Evolutionary conservation across 768 basidiomycete genomes (phyloP), one percentile per base, ranked within the genome.

Genomic region (Leccinum broughii): DNA sequence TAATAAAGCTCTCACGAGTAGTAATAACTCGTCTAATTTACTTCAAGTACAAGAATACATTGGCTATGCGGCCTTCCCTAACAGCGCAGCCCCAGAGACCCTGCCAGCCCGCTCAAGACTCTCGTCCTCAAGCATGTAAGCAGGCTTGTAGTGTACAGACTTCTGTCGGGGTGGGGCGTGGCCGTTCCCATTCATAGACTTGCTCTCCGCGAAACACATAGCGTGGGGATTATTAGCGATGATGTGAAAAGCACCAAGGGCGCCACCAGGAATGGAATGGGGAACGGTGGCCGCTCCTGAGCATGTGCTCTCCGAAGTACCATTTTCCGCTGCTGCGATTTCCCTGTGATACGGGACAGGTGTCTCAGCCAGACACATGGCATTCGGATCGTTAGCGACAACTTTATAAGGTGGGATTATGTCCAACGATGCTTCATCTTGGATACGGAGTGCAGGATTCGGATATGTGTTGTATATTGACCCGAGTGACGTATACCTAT

Each of bases 401-500:
- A 71, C 48, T 4, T 66, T 64, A 46, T 70, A 57, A 35, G 67
- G 39, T 30, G 63, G 68, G 52, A 67, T 61, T 52, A 59, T 15
- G 14, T 59, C 68, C 46, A 44, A 37, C 26, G 55, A 32, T 1
- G 44, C n/a, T 28, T 62, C 59, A 14, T 65, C 59, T n/a, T 55
- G 57, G 32, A 77, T 58, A 50, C 71, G 77, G 3, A 98, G 84
- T 1, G 92, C 87, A 2, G 96, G 95, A 68, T 98, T 98, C 0
- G 88, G 94, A 71, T 88, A 89, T 0, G 97, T 98, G 76, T 98
- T 97, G 76, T 85, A 92, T 8, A 90, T 94, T 11, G 95, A 97
- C 17, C 97, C 96, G 20, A 99, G 85, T 5, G 96, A 98, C 3
- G 97, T 99, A 75, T 96, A 99, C n/a, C 95, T 96, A 63, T 52